Base-by-base conservation (phyloP, 2,329 filamentous ascomycete species). In the Ophiostoma ips region DNA sequence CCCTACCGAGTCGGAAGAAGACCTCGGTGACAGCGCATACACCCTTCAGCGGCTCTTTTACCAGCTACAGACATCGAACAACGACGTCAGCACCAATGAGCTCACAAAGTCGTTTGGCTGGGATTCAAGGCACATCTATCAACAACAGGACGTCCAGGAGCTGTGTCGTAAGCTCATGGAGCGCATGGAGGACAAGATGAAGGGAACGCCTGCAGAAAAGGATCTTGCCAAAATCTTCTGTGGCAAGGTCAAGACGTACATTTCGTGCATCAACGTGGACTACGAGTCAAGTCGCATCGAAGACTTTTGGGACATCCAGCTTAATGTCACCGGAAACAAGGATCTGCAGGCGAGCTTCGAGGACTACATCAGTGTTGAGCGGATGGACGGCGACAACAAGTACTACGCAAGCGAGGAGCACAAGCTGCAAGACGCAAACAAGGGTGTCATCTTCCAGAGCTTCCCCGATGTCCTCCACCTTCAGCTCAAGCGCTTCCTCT, bases 121-220 rank as follows among this genome's bases (percentile, higher is more conserved):
- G 92, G 90, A 98, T 60, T 94, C 90, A 2, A 80, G 88, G 56
- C 90, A 98, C 62, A 95, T 96, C 49, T 98, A 98, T 59, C 90
- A 96, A 67, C 92, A 98, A 64, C 92, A 98, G 66, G 92, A 98
- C 66, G 92, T 98, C 9, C 92, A 98, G 64, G 92, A 98, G 64
- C 72, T 98, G 33, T 96, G 89, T 33, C 79, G 94, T 51, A 95
- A 96, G 64, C 73, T 98, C 55, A 98, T 98, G 85, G 92, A 98
- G 66, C 83, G 87, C 53, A 83, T 98, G 68, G 94, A 98, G 63
- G 85, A 92, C 61, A 90, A 86, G 63, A 98, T 98, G 94, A 98
- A 98, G 67, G 90, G 87, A 43, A 96, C 92, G 2, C 80, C 84
- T 47, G 86, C 87, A 12, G 87, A 96, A 62, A 94, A 90, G 58